Base-by-base conservation (phyloP, 208 protist genomes). In the Tritrichomonas musculus region DNA sequence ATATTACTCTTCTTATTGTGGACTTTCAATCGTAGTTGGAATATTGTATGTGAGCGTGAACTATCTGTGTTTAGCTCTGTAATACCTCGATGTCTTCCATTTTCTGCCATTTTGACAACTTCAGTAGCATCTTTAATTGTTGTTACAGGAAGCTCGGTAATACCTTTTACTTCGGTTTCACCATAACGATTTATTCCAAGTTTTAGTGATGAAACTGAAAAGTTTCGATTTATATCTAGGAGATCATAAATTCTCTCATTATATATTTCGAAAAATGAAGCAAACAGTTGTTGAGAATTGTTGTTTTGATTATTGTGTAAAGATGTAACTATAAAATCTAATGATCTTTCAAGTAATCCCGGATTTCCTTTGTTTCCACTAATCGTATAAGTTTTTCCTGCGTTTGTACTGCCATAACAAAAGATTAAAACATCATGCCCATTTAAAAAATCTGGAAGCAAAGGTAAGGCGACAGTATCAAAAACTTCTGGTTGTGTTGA, bases 31-130 rank as follows among this genome's bases (percentile, higher is more conserved):
- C 50, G 47, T 49, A 82, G 30, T 50, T 41, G 9, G 41, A 82
- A 82, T n/a, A 82, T 82, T n/a, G 73, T 47, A 53, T 82, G 73
- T n/a, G 73, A 82, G 47, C 73, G n/a, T 82, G 73, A 82, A 25
- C n/a, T 47, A 82, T 82, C 73, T 33, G 25, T 20, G 50, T 82
- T 82, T 53, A 82, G 50, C 5, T 82, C 73, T 82, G 73, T 82
- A 47, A 36, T n/a, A 33, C 73, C 73, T 50, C 41, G n/a, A 44
- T 82, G 73, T 82, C 73, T 49, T 22, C 41, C 30, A 5, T 82
- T 36, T 4, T 47, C 41, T 30, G 39, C 73, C 50, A 53, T 82
- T 44, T 82, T 14, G 50, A 82, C 41, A n/a, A 82, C 33, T n/a
- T 11, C 20, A 53, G n/a, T 22, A 44, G 50, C 41, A 36, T 82